Evolutionary conservation across 768 basidiomycete species (phyloP), one percentile per base, ranked within the genome.

Genomic region (Mycena leptocephala): DNA sequence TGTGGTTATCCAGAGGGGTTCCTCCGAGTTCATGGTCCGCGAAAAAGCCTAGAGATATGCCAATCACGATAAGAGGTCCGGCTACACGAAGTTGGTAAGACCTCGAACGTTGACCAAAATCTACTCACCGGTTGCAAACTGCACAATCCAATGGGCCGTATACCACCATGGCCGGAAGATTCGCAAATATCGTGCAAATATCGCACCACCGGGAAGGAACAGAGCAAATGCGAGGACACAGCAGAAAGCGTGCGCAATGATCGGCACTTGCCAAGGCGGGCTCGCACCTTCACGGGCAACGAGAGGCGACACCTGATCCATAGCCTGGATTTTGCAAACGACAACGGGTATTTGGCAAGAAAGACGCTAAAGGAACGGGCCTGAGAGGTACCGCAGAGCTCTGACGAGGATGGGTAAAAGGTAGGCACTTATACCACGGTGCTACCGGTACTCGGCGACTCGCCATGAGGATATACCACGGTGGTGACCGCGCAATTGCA

Each of bases 91-190:
- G 5, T 14, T 2, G 9, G 9, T 24, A 7, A 20, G 18, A 28
- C 9, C 5, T n/a, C 30, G 28, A 26, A 13, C 10, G 4, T 13
- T 4, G 5, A 32, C 16, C 16, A 24, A 0, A 18, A 55, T 30
- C 0, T 5, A 46, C 51, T 14, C 14, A 65, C 71, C 61, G 3
- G 37, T 55, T 8, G 26, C 61, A n/a, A 72, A 22, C n/a, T 72
- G 71, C 20, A 33, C 62, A 20, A 72, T 24, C 71, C 71, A 72
- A 56, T 72, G 71, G 5, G 24, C 62, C 2, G 62, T 56, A 30
- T 72, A 72, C 62, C 71, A 72, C 71, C 71, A 65, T 7, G 71
- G 51, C 9, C 51, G 22, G 26, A 64, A 72, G 7, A 62, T 72
- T n/a, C 71, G 71, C 10, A 72, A 10, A 30, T 65, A 72, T 2